Conservation (phyloP, 2,329 filamentous ascomycete genomes). For the Colletotrichum kahawae region DNA sequence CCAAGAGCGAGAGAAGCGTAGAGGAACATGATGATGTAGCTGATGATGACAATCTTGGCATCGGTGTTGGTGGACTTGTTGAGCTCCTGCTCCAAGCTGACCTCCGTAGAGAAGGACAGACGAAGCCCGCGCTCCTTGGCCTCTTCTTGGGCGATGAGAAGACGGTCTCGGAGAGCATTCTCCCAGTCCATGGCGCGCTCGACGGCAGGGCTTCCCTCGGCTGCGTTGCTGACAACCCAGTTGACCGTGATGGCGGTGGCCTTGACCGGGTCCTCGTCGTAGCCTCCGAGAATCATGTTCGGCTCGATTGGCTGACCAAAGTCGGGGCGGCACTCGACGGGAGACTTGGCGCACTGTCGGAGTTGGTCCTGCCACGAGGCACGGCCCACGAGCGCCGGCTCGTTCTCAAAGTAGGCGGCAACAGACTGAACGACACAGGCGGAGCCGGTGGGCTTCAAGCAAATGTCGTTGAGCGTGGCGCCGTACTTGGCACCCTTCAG, state of each 20-base stretch:
- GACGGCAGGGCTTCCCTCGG: slow-evolving; percentile 74
- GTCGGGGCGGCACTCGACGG: slow-evolving; percentile 83
- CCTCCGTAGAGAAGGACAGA: slow-evolving; percentile 93
- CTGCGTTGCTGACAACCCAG: slow-evolving; percentile 91
- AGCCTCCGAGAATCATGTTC: slow-evolving; percentile 85
- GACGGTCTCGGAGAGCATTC: slow-evolving; percentile 72
- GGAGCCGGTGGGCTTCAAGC: slow-evolving; percentile 89
- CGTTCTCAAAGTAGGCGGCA: slow-evolving; percentile 83
- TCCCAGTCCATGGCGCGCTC: slow-evolving; percentile 89
- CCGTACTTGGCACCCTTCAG: slow-evolving; percentile 74
- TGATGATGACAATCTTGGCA: slow-evolving; percentile 94
- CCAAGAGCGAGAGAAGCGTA: slow-evolving; percentile 94
- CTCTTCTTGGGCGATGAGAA: slow-evolving; percentile 81
- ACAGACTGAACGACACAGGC: slow-evolving; percentile 93
- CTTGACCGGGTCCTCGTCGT: slow-evolving; percentile 70
- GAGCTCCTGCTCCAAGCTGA: slow-evolving; percentile 91
- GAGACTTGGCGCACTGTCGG: slow-evolving; percentile 75
- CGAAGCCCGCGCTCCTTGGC: slow-evolving; percentile 79
- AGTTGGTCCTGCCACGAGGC: slow-evolving; percentile 76
- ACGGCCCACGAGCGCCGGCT: slow-evolving; percentile 65
- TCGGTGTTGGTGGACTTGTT: slow-evolving; percentile 99
- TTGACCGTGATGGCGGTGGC: slow-evolving; percentile 85
- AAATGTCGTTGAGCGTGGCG: slow-evolving; percentile 80
- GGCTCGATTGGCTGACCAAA: slow-evolving; percentile 90
- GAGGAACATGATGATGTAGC: slow-evolving; percentile 98